Evolutionary conservation across 805 yeast species (phyloP).

Genomic region (Suhomyces kilbournensis): DNA sequence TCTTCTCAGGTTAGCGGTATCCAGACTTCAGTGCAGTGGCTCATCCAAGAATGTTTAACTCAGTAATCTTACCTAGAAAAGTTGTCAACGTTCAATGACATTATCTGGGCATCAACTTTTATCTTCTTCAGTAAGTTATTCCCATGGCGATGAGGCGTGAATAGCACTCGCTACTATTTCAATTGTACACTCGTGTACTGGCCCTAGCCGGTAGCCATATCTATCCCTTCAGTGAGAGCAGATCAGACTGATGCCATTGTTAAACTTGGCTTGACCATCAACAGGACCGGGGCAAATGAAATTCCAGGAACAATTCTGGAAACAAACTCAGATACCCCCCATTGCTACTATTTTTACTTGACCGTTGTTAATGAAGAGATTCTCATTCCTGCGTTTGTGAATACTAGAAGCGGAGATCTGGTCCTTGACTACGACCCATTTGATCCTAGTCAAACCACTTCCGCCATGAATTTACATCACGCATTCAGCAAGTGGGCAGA

Average conservation of each 20-base stretch:
- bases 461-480: not conserved
- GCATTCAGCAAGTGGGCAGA: not conserved
- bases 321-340: not conserved
- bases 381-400: not conserved
- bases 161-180: not conserved
- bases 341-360: not conserved
- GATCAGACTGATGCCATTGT: not conserved
- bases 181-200: not conserved
- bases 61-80: no score
- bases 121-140: no score
- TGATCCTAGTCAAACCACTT: not conserved
- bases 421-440: not conserved
- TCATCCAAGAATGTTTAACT: no score
- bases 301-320: not conserved
- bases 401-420: not conserved
- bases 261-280: not conserved
- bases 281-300: not conserved
- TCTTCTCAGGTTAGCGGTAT: no score
- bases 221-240: not conserved
- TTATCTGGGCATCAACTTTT: no score
- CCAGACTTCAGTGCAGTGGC: no score
- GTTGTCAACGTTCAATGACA: no score
- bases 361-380: not conserved
- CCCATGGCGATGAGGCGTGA: no score
- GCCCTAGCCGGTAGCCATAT: conserved; percentile 36